Percentiles rank a stretch among this genome's conserved stretches.
Conservation (phyloP, 83 land plant genomes). For the Diphasiastrum complanatum region DNA sequence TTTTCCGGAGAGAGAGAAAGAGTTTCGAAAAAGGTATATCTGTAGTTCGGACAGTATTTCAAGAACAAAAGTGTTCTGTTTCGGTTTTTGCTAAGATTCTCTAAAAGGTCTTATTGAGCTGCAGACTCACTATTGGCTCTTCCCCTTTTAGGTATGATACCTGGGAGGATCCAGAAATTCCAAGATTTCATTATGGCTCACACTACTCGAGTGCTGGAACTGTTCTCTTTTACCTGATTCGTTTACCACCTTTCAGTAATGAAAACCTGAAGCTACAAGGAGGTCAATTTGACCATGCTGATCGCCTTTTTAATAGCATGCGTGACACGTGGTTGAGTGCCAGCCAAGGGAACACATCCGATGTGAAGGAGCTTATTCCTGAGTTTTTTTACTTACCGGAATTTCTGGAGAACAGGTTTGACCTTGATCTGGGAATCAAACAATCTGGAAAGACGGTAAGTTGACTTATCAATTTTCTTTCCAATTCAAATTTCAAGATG, state of each 20-base stretch:
- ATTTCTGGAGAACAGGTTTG: slow-evolving; percentile 76
- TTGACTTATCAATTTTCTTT: background rate
- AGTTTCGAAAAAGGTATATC: slow-evolving; percentile 92
- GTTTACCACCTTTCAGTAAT: slow-evolving; percentile 87
- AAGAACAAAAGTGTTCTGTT: no score
- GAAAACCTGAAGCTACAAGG: slow-evolving; percentile 94
- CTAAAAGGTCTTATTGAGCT: no score
- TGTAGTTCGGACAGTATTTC: no score
- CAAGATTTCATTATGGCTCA: slow-evolving; percentile 97
- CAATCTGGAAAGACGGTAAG: slow-evolving; percentile 99
- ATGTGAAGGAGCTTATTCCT: slow-evolving; percentile 97
- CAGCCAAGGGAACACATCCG: slow-evolving; percentile 96
- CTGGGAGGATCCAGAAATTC: slow-evolving; percentile 99
- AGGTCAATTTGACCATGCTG: slow-evolving; percentile 99
- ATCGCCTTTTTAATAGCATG: slow-evolving; percentile 87
- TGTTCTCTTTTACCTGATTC: slow-evolving; percentile 85
- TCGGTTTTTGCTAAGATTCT: no score
- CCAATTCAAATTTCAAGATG: no score
- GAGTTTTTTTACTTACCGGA: slow-evolving; percentile 99
- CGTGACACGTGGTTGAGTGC: slow-evolving; percentile 98
- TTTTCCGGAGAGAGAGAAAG: slow-evolving; percentile 82
- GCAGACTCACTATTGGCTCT: background rate
- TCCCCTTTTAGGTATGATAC: slow-evolving; percentile 64
- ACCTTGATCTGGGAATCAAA: slow-evolving; percentile 85
- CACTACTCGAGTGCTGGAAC: slow-evolving; percentile 99